Conservation (phyloP, 1,139 yeast species). For the Cylindricascospora bacillispora region DNA sequence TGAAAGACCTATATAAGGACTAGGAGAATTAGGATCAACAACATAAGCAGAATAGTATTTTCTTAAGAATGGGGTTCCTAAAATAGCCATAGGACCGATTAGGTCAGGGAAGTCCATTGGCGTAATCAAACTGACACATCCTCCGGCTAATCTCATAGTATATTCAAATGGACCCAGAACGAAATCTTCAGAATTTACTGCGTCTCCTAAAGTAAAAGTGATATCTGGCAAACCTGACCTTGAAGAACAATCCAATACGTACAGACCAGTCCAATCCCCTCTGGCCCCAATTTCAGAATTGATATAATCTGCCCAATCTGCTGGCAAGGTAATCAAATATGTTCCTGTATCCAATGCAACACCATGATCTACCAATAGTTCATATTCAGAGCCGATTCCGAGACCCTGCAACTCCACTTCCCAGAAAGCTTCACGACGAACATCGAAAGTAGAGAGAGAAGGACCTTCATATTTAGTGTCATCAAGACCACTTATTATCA, state of each 20-base stretch:
- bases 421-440: conserved; percentile 99
- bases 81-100: conserved; percentile 87
- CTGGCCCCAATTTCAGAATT: conserved; percentile 94
- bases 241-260: conserved; percentile 74
- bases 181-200: conserved; percentile 85
- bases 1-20: conserved; percentile 91
- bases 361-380: conserved; percentile 64
- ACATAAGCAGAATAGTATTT: conserved; percentile 89
- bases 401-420: conserved; percentile 88
- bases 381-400: conserved; percentile 83
- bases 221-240: conserved; percentile 81
- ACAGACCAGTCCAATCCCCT: conserved; percentile 96
- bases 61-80: conserved; percentile 96
- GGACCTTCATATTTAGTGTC: conserved; percentile 57
- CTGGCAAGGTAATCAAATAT: conserved; percentile 85
- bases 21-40: conserved; percentile 75
- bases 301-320: conserved; percentile 86
- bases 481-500: conserved; percentile 91
- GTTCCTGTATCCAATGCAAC: conserved; percentile 99
- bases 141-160: conserved; percentile 83
- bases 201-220: conserved; percentile 78
- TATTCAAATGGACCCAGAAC: conserved; percentile 81
- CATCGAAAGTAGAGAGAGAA: conserved; percentile 87
- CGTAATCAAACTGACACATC: conserved; percentile 91
- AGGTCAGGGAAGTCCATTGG: conserved; percentile 98